phyloP scores from a whole-genome alignment of 306 rosid species.

The Corylus americana region DNA sequence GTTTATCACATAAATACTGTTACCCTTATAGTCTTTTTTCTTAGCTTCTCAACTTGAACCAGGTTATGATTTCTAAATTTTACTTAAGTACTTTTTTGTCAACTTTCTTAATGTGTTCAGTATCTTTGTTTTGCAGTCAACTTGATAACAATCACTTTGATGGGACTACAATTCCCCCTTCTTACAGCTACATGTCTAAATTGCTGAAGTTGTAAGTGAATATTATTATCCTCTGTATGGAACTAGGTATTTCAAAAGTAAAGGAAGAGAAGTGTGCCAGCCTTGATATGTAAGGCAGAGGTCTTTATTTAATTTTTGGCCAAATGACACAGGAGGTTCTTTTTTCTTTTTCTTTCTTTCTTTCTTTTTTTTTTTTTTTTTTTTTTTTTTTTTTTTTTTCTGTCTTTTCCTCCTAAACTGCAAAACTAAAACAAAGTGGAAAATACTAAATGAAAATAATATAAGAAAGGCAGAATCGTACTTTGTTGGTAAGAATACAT shows the following conservation, averaged over 20 bases:
- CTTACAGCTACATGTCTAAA: constrained; percentile 39
- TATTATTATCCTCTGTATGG: constrained; percentile 8
- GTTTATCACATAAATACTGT: not conserved
- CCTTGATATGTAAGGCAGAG: constrained; percentile 6
- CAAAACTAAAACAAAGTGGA: not conserved
- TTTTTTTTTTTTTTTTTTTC: no score
- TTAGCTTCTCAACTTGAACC: not conserved
- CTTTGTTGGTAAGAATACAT: no score
- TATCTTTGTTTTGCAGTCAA: constrained; percentile 40
- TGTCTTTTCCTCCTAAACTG: not conserved
- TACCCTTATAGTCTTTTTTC: not conserved
- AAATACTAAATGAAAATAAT: not conserved
- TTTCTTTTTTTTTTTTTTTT: no score
- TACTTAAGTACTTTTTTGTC: not conserved
- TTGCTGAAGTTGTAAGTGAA: constrained; percentile 50
- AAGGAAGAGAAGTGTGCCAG: not conserved
- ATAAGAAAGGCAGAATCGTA: no score
- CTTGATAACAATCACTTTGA: constrained; percentile 51
- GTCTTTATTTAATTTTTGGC: not conserved
- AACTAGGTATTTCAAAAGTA: not conserved
- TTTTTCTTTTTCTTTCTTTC: no score
- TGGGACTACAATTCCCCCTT: constrained; percentile 40
- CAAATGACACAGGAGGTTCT: not conserved
- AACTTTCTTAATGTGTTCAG: not conserved
- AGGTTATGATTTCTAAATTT: not conserved